phyloP scores from a whole-genome alignment of 306 rosid genomes.

The Lathyrus tuberosus region DNA sequence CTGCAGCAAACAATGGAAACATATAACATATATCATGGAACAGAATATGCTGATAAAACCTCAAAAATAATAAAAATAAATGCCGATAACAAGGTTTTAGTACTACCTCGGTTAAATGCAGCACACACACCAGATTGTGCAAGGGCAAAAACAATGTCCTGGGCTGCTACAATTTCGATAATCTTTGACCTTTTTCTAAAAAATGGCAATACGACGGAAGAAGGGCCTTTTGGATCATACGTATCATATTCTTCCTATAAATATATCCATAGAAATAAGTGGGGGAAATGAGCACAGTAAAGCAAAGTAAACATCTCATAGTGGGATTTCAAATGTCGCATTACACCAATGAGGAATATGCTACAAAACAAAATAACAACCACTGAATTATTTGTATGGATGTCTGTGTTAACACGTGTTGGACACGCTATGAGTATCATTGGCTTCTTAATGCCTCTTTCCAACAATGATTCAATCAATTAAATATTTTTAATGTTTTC shows the following conservation, averaged over 20 bases:
- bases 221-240: conserved; percentile 60
- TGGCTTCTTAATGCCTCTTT: not conserved
- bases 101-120: conserved; percentile 59
- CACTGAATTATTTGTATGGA: not conserved
- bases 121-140: conserved; percentile 68
- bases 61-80: not conserved
- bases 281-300: not conserved
- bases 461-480: not conserved
- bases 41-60: conserved; percentile 8
- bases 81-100: conserved; percentile 7
- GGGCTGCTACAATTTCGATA: conserved; percentile 63
- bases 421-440: not conserved
- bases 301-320: conserved; percentile 17
- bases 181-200: conserved; percentile 59
- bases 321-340: conserved; percentile 6
- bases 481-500: not conserved
- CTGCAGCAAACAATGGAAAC: conserved; percentile 55
- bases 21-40: conserved; percentile 1
- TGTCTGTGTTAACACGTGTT: not conserved
- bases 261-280: conserved; percentile 31
- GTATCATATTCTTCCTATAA: conserved; percentile 60
- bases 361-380: conserved; percentile 16
- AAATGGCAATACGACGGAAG: conserved; percentile 45
- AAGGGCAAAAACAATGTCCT: conserved; percentile 57
- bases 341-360: not conserved